Base-by-base conservation (phyloP, 192 early-diverging fungal species). In the Coemansia sp. region DNA sequence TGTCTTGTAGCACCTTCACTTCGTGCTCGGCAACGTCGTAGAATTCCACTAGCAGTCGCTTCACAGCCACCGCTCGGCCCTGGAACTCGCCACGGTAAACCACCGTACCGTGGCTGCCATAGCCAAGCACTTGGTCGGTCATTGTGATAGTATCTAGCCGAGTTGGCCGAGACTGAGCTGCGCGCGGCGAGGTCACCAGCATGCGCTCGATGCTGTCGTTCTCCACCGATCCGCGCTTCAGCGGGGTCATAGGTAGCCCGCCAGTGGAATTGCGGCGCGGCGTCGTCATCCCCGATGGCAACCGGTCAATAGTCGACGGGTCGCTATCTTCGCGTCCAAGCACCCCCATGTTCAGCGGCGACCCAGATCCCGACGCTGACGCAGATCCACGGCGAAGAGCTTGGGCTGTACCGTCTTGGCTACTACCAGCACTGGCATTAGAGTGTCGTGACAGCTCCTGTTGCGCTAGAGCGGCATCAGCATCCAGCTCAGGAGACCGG, bases 21-120 rank as follows among this genome's bases (percentile, higher is more conserved):
- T 99, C 97, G 70, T 97, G 95, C 66, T 91, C 88, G 1, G 97
- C 97, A 5, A 98, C 91, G 41, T 96, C 94, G 78, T 99, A 97
- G 87, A 98, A 98, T 75, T 98, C 97, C 38, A 94, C 73, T 62
- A 99, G 78, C 33, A 99, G 78, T 18, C 97, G 87, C 77, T 99
- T 99, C 50, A 99, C 91, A 0, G 97, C 97, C 12, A 98, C 97
- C 6, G 90, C 81, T 11, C 95, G 88, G 22, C 93, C 94, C 76
- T 97, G 94, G 78, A 97, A 98, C 10, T 79, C 86, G n/a, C 97
- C 97, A 52, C 92, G 91, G 74, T 94, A 97, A 41, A 99, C 97
- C 10, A 98, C 91, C 0, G 98, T 99, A 18, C 98, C 98, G 76
- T 98, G 96, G 62, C 92, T 94, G 68, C 98, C 98, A 74, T 96